Conservation (phyloP, 306 rosid species). For the Arachis hypogaea region DNA sequence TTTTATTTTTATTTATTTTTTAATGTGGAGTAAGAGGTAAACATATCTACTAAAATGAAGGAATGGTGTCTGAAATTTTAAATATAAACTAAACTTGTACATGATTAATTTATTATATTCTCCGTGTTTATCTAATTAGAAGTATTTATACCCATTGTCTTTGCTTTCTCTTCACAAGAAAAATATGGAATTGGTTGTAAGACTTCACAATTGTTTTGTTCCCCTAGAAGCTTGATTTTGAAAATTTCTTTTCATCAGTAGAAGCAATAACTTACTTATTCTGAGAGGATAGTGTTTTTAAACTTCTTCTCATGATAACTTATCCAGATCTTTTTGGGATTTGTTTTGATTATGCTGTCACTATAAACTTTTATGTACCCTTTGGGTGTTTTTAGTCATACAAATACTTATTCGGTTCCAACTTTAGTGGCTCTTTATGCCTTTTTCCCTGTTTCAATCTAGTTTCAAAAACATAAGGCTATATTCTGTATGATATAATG, state of each 20-base stretch:
- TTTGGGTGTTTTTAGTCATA: background rate
- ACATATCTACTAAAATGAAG: background rate
- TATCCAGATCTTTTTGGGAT: background rate
- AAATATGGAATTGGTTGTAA: background rate
- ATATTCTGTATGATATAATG: background rate
- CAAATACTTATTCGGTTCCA: background rate
- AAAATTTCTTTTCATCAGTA: background rate
- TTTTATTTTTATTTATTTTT: background rate
- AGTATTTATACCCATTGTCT: background rate
- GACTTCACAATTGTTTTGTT: background rate
- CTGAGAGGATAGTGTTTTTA: background rate
- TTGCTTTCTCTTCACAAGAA: background rate
- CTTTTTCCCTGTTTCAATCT: background rate
- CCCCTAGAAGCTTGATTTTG: background rate
- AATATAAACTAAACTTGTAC: background rate
- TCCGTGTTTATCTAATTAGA: background rate
- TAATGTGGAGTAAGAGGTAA: background rate
- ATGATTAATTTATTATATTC: background rate
- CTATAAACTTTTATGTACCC: background rate
- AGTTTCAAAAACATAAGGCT: background rate
- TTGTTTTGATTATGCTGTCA: slow-evolving; percentile 4
- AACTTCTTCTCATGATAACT: background rate
- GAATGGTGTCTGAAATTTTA: background rate
- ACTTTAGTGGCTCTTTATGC: background rate
- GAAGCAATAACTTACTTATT: background rate